Evolutionary conservation across 306 rosid genomes (phyloP).

Genomic region (Quillaja saponaria): DNA sequence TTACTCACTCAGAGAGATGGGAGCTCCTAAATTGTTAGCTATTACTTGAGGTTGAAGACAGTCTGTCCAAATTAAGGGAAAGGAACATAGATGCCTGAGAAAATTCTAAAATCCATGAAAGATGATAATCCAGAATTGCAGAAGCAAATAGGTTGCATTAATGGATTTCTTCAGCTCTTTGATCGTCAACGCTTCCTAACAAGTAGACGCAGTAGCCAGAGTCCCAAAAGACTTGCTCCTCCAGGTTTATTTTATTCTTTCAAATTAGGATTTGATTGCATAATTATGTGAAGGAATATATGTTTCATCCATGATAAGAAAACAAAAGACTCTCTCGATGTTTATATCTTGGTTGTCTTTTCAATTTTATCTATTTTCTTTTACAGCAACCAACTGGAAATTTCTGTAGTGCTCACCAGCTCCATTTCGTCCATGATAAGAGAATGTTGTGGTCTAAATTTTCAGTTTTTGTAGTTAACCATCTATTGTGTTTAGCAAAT

Average conservation of each 20-base stretch:
- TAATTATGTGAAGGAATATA: no score
- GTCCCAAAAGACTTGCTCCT: slow-evolving; percentile 48
- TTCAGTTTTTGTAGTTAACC: no score
- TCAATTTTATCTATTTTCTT: background rate
- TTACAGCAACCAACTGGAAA: background rate
- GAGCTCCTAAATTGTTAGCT: slow-evolving; percentile 1
- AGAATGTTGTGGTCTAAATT: slow-evolving; percentile 10
- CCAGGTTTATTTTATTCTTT: slow-evolving; percentile 40
- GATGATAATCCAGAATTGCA: slow-evolving; percentile 71
- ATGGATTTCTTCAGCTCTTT: slow-evolving; percentile 77
- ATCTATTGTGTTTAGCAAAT: no score
- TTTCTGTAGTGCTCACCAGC: no score
- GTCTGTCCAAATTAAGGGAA: background rate
- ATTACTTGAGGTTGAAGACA: background rate
- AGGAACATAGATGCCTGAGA: slow-evolving; percentile 61
- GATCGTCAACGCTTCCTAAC: slow-evolving; percentile 69
- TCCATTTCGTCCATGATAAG: no score
- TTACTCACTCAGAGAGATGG: slow-evolving; percentile 20
- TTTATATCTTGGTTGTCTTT: no score
- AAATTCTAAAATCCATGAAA: slow-evolving; percentile 42
- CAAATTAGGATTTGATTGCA: background rate
- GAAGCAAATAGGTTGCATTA: slow-evolving; percentile 86
- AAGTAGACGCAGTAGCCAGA: slow-evolving; percentile 21
- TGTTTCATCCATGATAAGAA: no score
- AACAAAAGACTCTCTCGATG: no score